Base-by-base conservation (phyloP, 306 rosid species). In the Benincasa hispida region DNA sequence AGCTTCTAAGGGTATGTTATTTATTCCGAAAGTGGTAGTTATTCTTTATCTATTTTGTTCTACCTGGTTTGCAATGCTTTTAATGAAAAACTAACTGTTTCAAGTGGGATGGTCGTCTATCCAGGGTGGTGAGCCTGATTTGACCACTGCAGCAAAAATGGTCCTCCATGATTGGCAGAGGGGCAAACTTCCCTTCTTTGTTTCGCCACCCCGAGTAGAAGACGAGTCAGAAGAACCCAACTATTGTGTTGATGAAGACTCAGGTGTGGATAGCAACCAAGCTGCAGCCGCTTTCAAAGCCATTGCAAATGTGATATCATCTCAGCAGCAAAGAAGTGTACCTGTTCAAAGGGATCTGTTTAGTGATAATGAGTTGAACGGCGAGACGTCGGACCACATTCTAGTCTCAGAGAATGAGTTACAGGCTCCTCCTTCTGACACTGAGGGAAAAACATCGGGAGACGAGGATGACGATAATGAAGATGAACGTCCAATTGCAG, bases 81-180 rank as follows among this genome's bases (percentile, higher is more conserved):
- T 13, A 2, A 14, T 35, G 50, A 22, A 27, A 47, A 48, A 25
- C 39, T 41, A 22, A 67, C 54, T 70, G 75, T 47, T 70, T 24
- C n/a, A 17, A 42, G 75, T 39, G 75, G 75, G 74, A 68, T 68
- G 53, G 55, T 32, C 4, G 11, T 69, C 75, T 70, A 25, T 70
- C 39, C 57, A 91, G 97, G 98, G 98, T 41, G 97, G 97, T 18
- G 97, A 94, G 73, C 97, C 97, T 10, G 98, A 91, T 83, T 86
- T 90, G 84, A 90, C 78, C 82, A 94, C 98, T 10, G 96, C 87
- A 1, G 98, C 96, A 17, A 91, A 91, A 85, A 94, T 94, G 98
- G 75, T 91, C 34, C 97, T 91, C 48, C 98, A 94, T 50, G 98
- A 94, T 77, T 91, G 97, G 97, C 97, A 91, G 88, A 91, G 98